phyloP scores from a whole-genome alignment of 2,329 filamentous ascomycete species.

The Setomelanomma holmii region DNA sequence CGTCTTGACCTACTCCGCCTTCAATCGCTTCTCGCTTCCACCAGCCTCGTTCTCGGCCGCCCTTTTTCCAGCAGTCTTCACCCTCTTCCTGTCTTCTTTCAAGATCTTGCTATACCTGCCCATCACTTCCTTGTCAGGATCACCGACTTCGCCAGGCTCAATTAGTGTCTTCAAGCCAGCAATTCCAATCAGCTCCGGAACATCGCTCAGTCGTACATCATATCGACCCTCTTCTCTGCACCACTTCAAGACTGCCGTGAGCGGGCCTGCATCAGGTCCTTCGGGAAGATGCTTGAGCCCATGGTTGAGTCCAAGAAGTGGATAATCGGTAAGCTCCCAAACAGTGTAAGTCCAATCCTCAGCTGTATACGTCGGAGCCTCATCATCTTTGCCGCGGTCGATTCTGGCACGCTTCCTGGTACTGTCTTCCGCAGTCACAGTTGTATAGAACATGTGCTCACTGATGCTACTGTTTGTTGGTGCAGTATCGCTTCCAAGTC shows the following conservation, averaged over 20 bases:
- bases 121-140: constrained; percentile 18
- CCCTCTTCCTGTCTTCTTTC: constrained; percentile 13
- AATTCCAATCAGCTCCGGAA: constrained; percentile 7
- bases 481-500: not conserved
- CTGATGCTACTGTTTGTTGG: not conserved
- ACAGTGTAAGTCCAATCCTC: constrained; percentile 14
- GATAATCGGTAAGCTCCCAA: constrained; percentile 22
- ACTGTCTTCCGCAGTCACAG: not conserved
- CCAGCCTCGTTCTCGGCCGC: not conserved
- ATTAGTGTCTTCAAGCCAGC: constrained; percentile 14
- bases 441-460: not conserved
- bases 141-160: constrained; percentile 2
- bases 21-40: constrained; percentile 9
- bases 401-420: not conserved
- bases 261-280: constrained; percentile 22
- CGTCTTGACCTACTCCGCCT: not conserved
- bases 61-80: not conserved
- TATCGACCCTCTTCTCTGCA: constrained; percentile 6
- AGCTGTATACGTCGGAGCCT: constrained; percentile 13
- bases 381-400: not conserved
- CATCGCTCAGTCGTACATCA: constrained; percentile 14
- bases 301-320: constrained; percentile 21
- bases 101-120: constrained; percentile 6
- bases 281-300: constrained; percentile 17
- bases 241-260: constrained; percentile 22